Percentiles rank a stretch among this genome's conserved stretches.
These are phyloP conservation scores for Salvia splendens DNA, from an alignment of 257 asterid species.

Conservation along the genomic window DNA sequence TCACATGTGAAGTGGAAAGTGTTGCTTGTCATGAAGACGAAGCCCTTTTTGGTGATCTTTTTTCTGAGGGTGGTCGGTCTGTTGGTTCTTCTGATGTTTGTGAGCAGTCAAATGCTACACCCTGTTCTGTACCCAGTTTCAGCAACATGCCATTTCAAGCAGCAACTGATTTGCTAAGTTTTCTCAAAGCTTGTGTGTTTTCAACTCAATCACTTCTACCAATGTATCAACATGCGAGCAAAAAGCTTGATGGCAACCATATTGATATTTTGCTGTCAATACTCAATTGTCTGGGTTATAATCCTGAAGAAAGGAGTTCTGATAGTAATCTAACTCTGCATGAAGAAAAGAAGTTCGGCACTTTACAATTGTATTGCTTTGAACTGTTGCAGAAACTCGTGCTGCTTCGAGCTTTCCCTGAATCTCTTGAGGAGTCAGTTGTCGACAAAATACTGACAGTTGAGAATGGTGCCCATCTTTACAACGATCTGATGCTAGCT, in stretches of 20 bases:
- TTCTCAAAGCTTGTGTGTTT: slow-evolving; percentile 62
- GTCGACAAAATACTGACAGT: slow-evolving; percentile 63
- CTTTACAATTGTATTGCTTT: slow-evolving; percentile 64
- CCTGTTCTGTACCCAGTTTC: slow-evolving; percentile 53
- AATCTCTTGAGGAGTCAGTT: slow-evolving; percentile 64
- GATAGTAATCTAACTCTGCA: slow-evolving; percentile 45
- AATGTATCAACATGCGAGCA: slow-evolving; percentile 62
- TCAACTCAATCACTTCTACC: slow-evolving; percentile 71
- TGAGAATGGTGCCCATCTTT: slow-evolving; percentile 64
- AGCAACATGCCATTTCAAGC: slow-evolving; percentile 82
- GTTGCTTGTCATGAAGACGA: slow-evolving; percentile 84
- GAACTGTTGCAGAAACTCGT: slow-evolving; percentile 73
- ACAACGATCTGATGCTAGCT: slow-evolving; percentile 82
- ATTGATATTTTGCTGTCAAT: slow-evolving; percentile 64
- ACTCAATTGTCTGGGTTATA: slow-evolving; percentile 54
- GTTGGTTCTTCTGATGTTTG: slow-evolving; percentile 76
- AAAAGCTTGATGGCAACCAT: slow-evolving; percentile 58
- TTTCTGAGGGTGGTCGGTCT: slow-evolving; percentile 92
- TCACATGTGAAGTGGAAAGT: slow-evolving; percentile 69
- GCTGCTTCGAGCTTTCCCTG: slow-evolving; percentile 57
- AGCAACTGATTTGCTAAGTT: slow-evolving; percentile 65
- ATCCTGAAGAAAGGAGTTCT: slow-evolving; percentile 52
- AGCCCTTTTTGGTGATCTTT: slow-evolving; percentile 96
- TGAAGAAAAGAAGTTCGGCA: slow-evolving; percentile 64
- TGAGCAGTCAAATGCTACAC: slow-evolving; percentile 64